Conservation (phyloP, 2,329 filamentous ascomycete species). For the Fusarium sp. region DNA sequence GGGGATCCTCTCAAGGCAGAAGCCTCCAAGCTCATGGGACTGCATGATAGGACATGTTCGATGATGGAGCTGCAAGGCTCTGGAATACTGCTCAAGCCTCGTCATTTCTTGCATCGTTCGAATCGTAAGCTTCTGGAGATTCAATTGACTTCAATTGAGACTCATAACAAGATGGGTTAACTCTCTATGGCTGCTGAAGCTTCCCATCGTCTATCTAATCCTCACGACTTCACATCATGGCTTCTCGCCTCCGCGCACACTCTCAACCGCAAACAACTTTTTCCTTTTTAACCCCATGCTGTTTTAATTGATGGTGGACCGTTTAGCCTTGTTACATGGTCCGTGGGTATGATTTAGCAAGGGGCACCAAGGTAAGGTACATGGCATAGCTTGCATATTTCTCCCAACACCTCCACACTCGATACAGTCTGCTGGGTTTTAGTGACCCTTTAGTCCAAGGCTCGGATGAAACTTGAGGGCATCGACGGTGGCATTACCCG, state of each 20-base stretch:
- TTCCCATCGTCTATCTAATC: conserved; percentile 38
- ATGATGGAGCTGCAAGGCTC: conserved; percentile 42
- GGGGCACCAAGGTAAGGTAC: conserved; percentile 42
- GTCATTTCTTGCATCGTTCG: conserved; percentile 29
- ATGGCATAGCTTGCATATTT: conserved; percentile 24
- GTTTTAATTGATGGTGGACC: conserved; percentile 36
- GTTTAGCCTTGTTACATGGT: conserved; percentile 22
- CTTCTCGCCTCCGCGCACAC: conserved; percentile 36
- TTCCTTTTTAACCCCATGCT: conserved; percentile 35
- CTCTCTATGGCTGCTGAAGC: conserved; percentile 3
- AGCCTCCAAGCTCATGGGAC: conserved; percentile 39
- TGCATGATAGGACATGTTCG: conserved; percentile 43
- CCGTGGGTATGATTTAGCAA: conserved; percentile 32
- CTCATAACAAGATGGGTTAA: not conserved
- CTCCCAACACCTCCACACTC: conserved; percentile 40
- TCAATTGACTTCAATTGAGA: conserved; percentile 42
- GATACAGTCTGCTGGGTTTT: conserved; percentile 37
- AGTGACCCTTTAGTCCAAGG: conserved; percentile 32
- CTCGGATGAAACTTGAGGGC: conserved; percentile 28
- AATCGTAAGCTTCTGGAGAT: conserved; percentile 10
- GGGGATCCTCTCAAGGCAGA: conserved; percentile 44
- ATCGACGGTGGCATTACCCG: conserved; percentile 16
- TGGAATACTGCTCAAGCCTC: conserved; percentile 25
- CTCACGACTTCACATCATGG: conserved; percentile 38
- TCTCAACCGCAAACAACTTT: conserved; percentile 33